Base-by-base conservation (phyloP, 768 basidiomycete species). In the Leccinum pellstonianum region DNA sequence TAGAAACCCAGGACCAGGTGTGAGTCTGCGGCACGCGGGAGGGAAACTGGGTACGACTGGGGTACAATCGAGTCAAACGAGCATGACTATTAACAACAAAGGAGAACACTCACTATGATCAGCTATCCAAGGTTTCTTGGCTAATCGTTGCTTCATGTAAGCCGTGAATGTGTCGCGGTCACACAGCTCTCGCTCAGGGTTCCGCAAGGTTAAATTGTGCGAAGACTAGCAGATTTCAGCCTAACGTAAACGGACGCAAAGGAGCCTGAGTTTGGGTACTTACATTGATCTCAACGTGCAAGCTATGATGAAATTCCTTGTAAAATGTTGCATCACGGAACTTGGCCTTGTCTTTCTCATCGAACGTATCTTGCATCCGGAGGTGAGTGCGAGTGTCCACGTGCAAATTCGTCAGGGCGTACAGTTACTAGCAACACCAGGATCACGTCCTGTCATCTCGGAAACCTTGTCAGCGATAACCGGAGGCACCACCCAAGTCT, bases 1-100 rank as follows among this genome's bases (percentile, higher is more conserved):
- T 33, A 88, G 77, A 66, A 86, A 89, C 6, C 87, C 86, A 10
- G 84, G 84, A 0, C 86, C 87, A 2, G 86, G 85, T 0, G 87
- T 89, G 52, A 87, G 70, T n/a, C 87, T n/a, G 27, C 86, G 77
- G 70, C 86, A 89, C 5, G 75, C 79, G 15, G 86, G 80, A 5
- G 80, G 74, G 63, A 86, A 88, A 50, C 81, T 74, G 12, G 86
- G 85, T 25, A 86, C 76, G n/a, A 86, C 62, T 63, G n/a, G 49
- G 23, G 38, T 2, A 57, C 4, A 25, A 17, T 58, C 14, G 10
- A 31, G 25, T 54, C 33, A 37, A 50, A 31, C 19, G 4, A 15
- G n/a, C 14, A 8, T 3, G 5, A 35, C 12, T 14, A 35, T 35
- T 3, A 1, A 11, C n/a, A 25, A 41, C 25, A 25, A 33, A n/a